Conservation (phyloP, 139 green algal genomes). For the Chlamydomonas sphaeroides region DNA sequence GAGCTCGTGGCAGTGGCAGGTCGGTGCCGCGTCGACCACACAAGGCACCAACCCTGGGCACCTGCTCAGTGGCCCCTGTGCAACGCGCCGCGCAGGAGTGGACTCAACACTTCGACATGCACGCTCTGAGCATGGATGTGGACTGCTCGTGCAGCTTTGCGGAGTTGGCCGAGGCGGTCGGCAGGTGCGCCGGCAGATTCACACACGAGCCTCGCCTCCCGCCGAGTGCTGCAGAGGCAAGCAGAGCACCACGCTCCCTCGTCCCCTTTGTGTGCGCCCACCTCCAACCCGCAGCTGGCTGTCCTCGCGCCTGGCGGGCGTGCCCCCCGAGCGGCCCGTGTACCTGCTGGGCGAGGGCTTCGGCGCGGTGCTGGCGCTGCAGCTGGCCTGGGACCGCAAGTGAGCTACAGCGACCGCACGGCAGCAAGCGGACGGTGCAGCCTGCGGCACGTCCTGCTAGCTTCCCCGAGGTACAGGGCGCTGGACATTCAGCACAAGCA, state of each 20-base stretch:
- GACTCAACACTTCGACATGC: slow-evolving; percentile 11
- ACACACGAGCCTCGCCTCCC: no score
- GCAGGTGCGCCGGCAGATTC: no score
- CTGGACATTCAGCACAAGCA: no score
- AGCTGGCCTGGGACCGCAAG: slow-evolving; percentile 56
- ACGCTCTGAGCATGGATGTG: not conserved
- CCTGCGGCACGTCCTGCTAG: no score
- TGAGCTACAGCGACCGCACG: no score
- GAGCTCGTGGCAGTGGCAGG: not conserved
- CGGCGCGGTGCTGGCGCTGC: slow-evolving; percentile 79
- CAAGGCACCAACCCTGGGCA: no score
- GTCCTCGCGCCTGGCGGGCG: not conserved
- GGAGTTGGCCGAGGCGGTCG: not conserved
- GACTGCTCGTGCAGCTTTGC: slow-evolving; percentile 3
- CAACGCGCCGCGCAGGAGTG: not conserved
- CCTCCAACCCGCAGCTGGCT: slow-evolving; percentile 27
- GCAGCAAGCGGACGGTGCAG: no score
- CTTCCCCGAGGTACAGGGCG: no score
- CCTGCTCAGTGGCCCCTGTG: no score
- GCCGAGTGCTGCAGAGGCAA: no score
- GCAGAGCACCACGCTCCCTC: no score
- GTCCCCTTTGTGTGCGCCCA: no score
- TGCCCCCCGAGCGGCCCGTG: slow-evolving; percentile 63
- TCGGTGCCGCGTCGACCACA: not conserved
- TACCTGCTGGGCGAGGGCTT: slow-evolving; percentile 92